Conservation (phyloP, 2,329 filamentous ascomycete genomes). For the Colletotrichum cuscutae region DNA sequence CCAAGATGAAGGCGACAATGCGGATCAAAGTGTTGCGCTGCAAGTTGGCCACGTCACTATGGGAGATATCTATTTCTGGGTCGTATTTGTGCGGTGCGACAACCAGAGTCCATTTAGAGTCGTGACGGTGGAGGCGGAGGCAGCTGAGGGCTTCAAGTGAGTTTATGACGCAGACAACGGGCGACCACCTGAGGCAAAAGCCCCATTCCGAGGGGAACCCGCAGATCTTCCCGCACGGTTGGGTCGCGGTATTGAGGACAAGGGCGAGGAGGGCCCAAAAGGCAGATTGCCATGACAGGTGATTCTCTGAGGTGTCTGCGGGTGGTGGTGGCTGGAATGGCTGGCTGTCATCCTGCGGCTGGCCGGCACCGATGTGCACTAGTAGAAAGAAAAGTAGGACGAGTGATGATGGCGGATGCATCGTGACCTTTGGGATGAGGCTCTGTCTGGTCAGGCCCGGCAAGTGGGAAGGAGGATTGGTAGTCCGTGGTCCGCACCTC, state of each 20-base stretch:
- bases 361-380: background rate
- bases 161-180: slow-evolving; percentile 2
- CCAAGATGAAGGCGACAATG: slow-evolving; percentile 2
- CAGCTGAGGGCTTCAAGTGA: background rate
- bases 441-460: slow-evolving; percentile 2
- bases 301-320: background rate
- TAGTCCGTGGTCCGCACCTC: too few species aligned
- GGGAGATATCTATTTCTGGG: background rate
- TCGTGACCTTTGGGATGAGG: slow-evolving; percentile 20
- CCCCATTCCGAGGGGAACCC: background rate
- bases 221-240: slow-evolving; percentile 3
- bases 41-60: background rate
- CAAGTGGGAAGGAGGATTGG: background rate
- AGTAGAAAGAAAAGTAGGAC: background rate
- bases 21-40: slow-evolving; percentile 5
- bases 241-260: background rate
- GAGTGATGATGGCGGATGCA: background rate
- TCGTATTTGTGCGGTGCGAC: slow-evolving; percentile 6
- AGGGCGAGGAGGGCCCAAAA: slow-evolving; percentile 9
- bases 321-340: background rate
- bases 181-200: slow-evolving; percentile 1
- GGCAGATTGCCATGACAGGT: slow-evolving; percentile 9
- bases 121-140: background rate
- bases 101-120: background rate
- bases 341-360: background rate